Evolutionary conservation across 2,329 filamentous ascomycete species (phyloP).

Genomic region (Exserohilum rostratum): DNA sequence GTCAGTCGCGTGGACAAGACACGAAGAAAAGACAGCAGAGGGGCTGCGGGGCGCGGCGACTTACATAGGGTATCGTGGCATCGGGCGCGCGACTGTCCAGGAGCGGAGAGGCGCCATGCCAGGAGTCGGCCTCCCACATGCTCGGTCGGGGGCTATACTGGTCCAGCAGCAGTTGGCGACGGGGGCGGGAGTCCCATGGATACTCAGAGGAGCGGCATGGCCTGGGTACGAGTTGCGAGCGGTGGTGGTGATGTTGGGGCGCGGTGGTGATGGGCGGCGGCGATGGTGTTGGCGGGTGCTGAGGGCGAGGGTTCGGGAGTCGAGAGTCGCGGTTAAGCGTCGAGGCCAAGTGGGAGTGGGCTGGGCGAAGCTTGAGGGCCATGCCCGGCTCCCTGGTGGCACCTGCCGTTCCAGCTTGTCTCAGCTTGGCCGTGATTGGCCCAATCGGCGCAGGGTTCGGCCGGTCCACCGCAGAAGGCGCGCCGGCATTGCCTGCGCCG

Average conservation of each 20-base stretch:
- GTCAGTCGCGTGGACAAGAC: constrained; percentile 29
- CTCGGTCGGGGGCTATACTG: constrained; percentile 39
- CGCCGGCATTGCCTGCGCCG: constrained; percentile 6
- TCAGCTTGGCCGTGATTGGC: neutral
- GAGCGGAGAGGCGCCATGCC: constrained; percentile 30
- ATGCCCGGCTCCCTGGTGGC: constrained; percentile 18
- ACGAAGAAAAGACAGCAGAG: neutral
- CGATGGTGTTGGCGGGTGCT: neutral
- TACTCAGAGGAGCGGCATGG: constrained; percentile 30
- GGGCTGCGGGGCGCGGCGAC: constrained; percentile 12
- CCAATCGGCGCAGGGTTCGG: constrained; percentile 5
- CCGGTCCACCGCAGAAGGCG: constrained; percentile 8
- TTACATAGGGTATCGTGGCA: constrained; percentile 40
- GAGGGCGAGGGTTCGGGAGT: constrained; percentile 13
- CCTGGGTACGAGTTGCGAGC: neutral
- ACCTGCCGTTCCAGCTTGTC: constrained; percentile 16
- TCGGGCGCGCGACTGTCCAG: constrained; percentile 31
- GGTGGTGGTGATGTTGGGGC: too few species aligned
- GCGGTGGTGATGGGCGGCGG: too few species aligned
- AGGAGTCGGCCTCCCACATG: constrained; percentile 38
- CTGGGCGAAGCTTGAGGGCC: constrained; percentile 19
- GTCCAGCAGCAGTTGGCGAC: constrained; percentile 41
- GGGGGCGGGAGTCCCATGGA: constrained; percentile 36
- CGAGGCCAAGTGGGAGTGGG: constrained; percentile 35
- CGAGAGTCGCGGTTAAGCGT: constrained; percentile 23